Evolutionary conservation across 2,329 filamentous ascomycete species (phyloP), one percentile per base, ranked within the genome.

Genomic region (Anthostomella pinea): DNA sequence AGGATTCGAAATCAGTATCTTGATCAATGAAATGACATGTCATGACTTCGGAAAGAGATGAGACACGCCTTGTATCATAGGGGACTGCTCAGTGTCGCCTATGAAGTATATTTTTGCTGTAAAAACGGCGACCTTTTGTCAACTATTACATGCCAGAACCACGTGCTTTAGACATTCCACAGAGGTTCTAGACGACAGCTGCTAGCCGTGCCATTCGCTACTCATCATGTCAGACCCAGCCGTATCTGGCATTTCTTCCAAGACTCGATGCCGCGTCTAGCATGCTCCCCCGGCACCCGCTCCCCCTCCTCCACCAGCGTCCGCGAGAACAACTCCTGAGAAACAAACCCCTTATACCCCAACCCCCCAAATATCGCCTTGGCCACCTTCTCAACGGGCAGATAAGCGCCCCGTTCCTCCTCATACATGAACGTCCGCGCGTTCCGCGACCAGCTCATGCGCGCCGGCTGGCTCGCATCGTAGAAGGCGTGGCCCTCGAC

Each of bases 401-500:
- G 63, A 53, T 87, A 87, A 0, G 74, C 84, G 0, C 81, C 81
- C 3, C 68, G 59, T 3, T 77, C 67, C 27, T 68, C 60, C 55
- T 86, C 82, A 48, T 83, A 79, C 39, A 83, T 77, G 53, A 84
- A 87, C 4, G 84, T 59, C 15, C 85, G 68, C 42, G 81, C 84
- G 56, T 88, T 88, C n/a, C 85, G 65, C 25, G 77, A 85, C 85
- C 85, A 90, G 51, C 73, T 85, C 85, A 90, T 89, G 3, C 80
- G 64, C 3, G 74, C 55, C 16, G 72, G 73, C 57, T 84, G 80
- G 4, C 67, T 69, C 0, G 68, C 57, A 7, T 74, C 66, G 61
- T 81, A 73, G 50, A 75, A 83, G 4, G 66, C 57, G 53, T 85
- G 81, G 1, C 67, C 69, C n/a, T 67, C 54, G 3, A 70, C 49